phyloP scores from a whole-genome alignment of 805 yeast species.

The Hanseniaspora lachancei region DNA sequence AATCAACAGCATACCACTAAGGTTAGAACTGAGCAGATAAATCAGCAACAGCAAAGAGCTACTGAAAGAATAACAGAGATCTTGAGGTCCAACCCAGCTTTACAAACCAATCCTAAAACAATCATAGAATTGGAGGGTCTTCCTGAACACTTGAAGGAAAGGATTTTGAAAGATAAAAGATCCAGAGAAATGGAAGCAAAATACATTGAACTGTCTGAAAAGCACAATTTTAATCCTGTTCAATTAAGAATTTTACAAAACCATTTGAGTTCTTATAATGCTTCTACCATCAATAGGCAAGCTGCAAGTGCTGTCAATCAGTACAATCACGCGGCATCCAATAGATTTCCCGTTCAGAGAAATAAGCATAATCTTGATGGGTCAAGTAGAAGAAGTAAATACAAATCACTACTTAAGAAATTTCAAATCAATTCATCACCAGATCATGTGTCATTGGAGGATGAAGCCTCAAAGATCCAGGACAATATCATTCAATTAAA shows the following conservation, averaged over 20 bases:
- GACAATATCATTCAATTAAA: conserved; percentile 9
- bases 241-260: conserved; percentile 9
- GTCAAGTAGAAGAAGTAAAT: background rate
- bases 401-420: conserved; percentile 7
- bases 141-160: conserved; percentile 6
- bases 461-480: conserved; percentile 6
- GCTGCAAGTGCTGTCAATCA: conserved; percentile 1
- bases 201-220: conserved; percentile 12
- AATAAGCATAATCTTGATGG: background rate
- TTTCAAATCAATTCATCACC: background rate
- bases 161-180: conserved; percentile 4
- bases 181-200: conserved; percentile 10
- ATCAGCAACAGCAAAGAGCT: conserved; percentile 4
- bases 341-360: background rate
- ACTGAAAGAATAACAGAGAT: conserved; percentile 4
- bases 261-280: conserved; percentile 6
- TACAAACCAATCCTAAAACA: conserved; percentile 10
- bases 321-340: background rate
- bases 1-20: conserved; percentile 9
- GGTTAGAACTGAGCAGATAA: conserved; percentile 1
- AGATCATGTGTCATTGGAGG: conserved; percentile 1
- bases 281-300: conserved; percentile 6
- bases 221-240: conserved; percentile 12
- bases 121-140: conserved; percentile 4
- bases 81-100: conserved; percentile 3